phyloP scores from a whole-genome alignment of 2,329 filamentous ascomycete genomes.

The Nemania sp. region DNA sequence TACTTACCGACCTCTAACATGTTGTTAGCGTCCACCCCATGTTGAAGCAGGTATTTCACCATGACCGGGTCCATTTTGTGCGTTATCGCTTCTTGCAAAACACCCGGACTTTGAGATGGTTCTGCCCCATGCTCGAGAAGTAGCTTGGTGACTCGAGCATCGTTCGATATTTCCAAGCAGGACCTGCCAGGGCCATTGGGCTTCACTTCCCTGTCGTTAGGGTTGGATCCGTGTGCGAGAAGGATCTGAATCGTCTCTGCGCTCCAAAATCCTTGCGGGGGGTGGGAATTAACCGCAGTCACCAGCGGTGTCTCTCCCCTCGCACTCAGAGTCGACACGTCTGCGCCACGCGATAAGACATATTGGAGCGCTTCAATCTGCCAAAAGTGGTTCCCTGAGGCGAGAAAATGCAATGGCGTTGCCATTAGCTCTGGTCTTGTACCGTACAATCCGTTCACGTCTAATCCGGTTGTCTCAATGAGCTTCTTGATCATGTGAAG shows the following conservation, averaged over 20 bases:
- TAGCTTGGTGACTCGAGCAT: not conserved
- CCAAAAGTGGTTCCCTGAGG: not conserved
- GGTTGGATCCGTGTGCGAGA: not conserved
- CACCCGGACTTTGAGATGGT: not conserved
- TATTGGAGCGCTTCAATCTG: slow-evolving; percentile 1
- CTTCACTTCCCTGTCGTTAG: not conserved
- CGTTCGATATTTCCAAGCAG: not conserved
- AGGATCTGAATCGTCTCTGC: not conserved
- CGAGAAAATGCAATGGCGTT: not conserved
- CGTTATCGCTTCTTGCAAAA: not conserved
- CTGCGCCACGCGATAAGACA: not conserved
- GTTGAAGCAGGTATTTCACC: not conserved
- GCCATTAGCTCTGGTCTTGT: not conserved
- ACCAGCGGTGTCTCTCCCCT: not conserved
- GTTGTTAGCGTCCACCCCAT: not conserved
- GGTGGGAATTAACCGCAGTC: not conserved
- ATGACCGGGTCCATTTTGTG: not conserved
- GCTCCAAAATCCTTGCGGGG: not conserved
- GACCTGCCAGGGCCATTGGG: not conserved
- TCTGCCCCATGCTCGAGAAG: not conserved
- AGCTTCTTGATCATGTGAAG: slow-evolving; percentile 1
- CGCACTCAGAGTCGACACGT: not conserved
- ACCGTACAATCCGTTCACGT: not conserved
- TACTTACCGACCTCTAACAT: not conserved
- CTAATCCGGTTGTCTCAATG: not conserved